Base-by-base conservation (phyloP, 176 grass and related monocot genomes). In the Rhipidocladum racemiflorum region DNA sequence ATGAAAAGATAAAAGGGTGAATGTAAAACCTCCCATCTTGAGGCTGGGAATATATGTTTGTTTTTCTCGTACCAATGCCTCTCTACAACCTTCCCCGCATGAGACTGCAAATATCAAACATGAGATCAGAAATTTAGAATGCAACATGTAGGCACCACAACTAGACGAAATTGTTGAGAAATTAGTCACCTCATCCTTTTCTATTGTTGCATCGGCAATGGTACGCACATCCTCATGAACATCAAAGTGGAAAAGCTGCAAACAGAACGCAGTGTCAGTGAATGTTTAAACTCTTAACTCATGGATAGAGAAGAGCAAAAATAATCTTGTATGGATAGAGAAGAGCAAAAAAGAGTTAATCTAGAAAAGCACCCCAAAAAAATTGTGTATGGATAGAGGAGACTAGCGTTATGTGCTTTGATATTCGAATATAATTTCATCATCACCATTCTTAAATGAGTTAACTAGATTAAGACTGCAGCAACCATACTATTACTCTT, bases 61-160 rank as follows among this genome's bases (percentile, higher is more conserved):
- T 99, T 99, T 50, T 99, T 99, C 85, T 99, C 96, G 4, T 93
- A 99, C 93, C 96, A 99, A 76, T 99, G 96, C 57, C 96, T 93
- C 80, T 99, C 93, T 39, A 95, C 96, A 25, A 99, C 96, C 73
- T 99, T 99, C 30, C 96, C 96, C 42, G 93, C 96, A 65, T 95
- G 96, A 61, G 96, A 99, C 96, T 99, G 80, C 63, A 93, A 29
- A 60, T 36, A 70, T 39, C 32, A 75, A 82, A 56, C 28, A 65
- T 72, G 16, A 66, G 0, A 39, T 77, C 72, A 78, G 28, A 66
- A 4, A 51, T 66, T 11, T 51, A 13, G 72, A 48, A 71, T 85
- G 83, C 72, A 65, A 35, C 45, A 39, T 71, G 29, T 17, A 10
- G 3, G 1, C 15, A 79, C 28, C 51, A 65, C 6, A 81, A 56